Conservation (phyloP, 345 rosid genomes). For the Geranium brycei region DNA sequence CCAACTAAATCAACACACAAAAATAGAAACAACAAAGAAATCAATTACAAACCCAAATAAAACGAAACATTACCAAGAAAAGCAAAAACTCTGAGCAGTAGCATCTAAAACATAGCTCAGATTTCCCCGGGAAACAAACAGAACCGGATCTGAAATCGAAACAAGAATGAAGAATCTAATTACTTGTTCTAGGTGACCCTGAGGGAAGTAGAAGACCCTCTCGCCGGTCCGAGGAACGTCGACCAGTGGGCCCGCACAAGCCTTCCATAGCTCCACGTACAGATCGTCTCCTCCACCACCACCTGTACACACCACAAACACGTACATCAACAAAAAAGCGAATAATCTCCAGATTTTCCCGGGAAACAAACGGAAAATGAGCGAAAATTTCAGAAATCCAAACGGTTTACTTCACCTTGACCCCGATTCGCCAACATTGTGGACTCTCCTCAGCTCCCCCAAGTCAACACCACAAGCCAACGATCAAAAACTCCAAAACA, state of each 20-base stretch:
- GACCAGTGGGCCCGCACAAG: constrained; percentile 76
- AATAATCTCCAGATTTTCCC: constrained; percentile 2
- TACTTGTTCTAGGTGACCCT: constrained; percentile 95
- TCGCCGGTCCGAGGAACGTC: constrained; percentile 52
- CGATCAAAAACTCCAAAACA: not conserved
- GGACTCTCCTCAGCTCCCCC: not conserved
- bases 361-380: not conserved
- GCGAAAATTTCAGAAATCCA: not conserved
- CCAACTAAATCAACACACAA: constrained; percentile 30
- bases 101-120: not conserved
- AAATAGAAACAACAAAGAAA: constrained; percentile 4
- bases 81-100: constrained; percentile 34
- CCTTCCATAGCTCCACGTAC: constrained; percentile 67
- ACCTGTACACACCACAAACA: not conserved
- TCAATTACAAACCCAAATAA: not conserved
- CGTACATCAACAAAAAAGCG: not conserved
- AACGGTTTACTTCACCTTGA: constrained; percentile 11
- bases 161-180: constrained; percentile 5
- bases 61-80: not conserved
- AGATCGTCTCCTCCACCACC: constrained; percentile 34
- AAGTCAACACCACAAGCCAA: not conserved
- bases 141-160: constrained; percentile 9
- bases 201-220: constrained; percentile 77
- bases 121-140: not conserved
- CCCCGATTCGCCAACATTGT: constrained; percentile 33